Evolutionary conservation across 352 stramenopile species (phyloP).

Genomic region (Pythium sp.): DNA sequence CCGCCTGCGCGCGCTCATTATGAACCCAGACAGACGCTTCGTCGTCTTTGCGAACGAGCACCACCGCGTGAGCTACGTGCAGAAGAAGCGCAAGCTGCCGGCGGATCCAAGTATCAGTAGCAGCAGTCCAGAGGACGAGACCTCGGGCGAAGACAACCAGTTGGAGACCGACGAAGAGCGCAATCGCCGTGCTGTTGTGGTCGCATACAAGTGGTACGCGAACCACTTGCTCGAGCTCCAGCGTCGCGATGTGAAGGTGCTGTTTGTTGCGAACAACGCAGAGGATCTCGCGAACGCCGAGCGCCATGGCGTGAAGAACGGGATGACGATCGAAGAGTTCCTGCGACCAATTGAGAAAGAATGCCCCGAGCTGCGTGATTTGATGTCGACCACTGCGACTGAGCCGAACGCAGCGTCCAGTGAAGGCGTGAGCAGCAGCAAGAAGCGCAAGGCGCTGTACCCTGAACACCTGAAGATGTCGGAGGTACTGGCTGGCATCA

Average conservation of each 20-base stretch:
- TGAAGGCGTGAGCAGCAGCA: constrained; percentile 43
- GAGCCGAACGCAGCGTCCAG: constrained; percentile 18
- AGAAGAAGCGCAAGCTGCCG: constrained; percentile 44
- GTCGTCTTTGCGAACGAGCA: constrained; percentile 94
- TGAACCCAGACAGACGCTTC: constrained; percentile 79
- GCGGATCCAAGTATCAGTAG: constrained; percentile 13
- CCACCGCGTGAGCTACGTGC: constrained; percentile 74
- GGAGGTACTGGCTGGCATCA: constrained; percentile 81
- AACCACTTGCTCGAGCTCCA: constrained; percentile 54
- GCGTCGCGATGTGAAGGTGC: constrained; percentile 39
- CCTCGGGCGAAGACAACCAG: constrained; percentile 23
- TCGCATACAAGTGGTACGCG: constrained; percentile 78
- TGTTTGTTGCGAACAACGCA: constrained; percentile 67
- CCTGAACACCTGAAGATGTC: constrained; percentile 73
- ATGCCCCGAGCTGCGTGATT: constrained; percentile 57
- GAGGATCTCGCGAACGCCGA: constrained; percentile 50
- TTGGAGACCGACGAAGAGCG: constrained; percentile 68
- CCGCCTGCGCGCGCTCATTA: constrained; percentile 82
- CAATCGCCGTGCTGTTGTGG: constrained; percentile 85
- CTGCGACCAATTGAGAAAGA: constrained; percentile 42
- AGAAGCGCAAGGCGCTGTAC: constrained; percentile 59
- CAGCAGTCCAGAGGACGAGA: constrained; percentile 20
- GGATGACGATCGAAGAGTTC: constrained; percentile 59
- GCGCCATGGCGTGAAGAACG: constrained; percentile 42
- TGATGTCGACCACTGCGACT: constrained; percentile 40